Evolutionary conservation across 73 alveolate species (phyloP).

Genomic region (Symbiodinium natans): DNA sequence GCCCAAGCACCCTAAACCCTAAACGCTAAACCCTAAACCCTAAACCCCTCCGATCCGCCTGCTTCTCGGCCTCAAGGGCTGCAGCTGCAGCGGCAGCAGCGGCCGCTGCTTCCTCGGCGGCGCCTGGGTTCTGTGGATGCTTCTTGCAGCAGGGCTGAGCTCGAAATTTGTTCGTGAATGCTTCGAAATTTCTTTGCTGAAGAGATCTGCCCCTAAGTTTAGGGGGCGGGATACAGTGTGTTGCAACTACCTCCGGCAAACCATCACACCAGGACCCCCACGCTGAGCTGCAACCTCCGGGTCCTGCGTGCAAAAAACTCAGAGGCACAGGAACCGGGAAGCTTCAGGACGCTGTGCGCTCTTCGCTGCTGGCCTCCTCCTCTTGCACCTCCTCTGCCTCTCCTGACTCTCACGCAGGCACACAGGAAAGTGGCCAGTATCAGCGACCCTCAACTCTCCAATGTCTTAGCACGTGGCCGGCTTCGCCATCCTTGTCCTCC

Average conservation of each 20-base stretch:
- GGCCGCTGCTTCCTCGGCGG: constrained; percentile 88
- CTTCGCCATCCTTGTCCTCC: constrained; percentile 31
- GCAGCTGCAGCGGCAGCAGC: constrained; percentile 86
- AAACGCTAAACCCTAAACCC: too few relatives aligned
- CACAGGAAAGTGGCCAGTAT: background rate
- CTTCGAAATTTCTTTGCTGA: too few relatives aligned
- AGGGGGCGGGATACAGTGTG: too few relatives aligned
- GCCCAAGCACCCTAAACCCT: too few relatives aligned
- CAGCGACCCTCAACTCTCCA: background rate
- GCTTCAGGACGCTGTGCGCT: too few relatives aligned
- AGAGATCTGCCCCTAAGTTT: too few relatives aligned
- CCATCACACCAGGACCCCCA: too few relatives aligned
- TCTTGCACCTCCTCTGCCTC: constrained; percentile 61
- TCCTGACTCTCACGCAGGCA: background rate
- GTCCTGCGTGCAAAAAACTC: background rate
- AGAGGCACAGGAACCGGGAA: too few relatives aligned
- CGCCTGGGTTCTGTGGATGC: too few relatives aligned
- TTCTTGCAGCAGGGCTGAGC: background rate
- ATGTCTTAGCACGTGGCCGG: background rate
- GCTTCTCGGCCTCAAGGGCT: constrained; percentile 84
- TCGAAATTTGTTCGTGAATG: too few relatives aligned
- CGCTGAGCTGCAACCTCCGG: constrained; percentile 79
- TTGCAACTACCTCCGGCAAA: too few relatives aligned
- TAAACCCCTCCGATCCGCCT: constrained; percentile 11
- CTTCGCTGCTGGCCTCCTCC: too few relatives aligned